phyloP scores from a whole-genome alignment of 192 early-diverging fungal genomes.

The Entomortierella parvispora region DNA sequence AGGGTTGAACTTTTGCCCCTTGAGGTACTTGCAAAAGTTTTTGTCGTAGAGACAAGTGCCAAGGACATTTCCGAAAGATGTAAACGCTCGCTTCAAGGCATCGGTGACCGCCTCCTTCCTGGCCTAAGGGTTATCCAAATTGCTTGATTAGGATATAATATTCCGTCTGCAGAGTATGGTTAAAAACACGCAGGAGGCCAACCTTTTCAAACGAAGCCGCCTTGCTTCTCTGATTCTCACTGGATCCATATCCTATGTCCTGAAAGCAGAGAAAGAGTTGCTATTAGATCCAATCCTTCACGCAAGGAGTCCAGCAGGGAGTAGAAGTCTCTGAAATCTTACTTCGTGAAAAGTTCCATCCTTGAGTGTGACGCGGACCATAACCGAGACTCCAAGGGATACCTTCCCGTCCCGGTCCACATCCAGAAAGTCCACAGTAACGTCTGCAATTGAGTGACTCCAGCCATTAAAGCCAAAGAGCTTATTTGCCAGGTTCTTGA shows the following conservation, averaged over 20 bases:
- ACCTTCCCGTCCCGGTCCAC: slow-evolving; percentile 53
- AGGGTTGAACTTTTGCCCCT: slow-evolving; percentile 20
- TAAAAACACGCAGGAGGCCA: background rate
- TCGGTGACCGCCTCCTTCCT: slow-evolving; percentile 94
- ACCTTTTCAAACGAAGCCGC: slow-evolving; percentile 87
- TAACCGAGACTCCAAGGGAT: slow-evolving; percentile 77
- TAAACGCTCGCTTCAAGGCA: slow-evolving; percentile 87
- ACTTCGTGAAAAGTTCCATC: slow-evolving; percentile 91
- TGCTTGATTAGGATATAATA: too few species aligned
- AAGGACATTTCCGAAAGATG: slow-evolving; percentile 85
- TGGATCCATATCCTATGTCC: slow-evolving; percentile 89
- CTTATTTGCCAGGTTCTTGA: slow-evolving; percentile 89
- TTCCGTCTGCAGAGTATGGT: too few species aligned
- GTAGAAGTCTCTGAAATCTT: background rate
- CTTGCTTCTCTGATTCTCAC: slow-evolving; percentile 82
- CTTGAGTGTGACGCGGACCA: slow-evolving; percentile 83
- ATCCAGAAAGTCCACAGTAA: slow-evolving; percentile 82
- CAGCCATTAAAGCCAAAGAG: slow-evolving; percentile 97
- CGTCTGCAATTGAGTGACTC: slow-evolving; percentile 77
- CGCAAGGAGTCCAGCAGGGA: background rate
- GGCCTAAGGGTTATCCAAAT: slow-evolving; percentile 65
- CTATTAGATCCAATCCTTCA: background rate
- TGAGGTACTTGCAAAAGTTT: slow-evolving; percentile 57
- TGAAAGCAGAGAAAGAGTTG: slow-evolving; percentile 22
- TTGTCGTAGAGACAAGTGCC: slow-evolving; percentile 92